Evolutionary conservation across 305 asterid species (phyloP).

Genomic region (Fraxinus velutina): DNA sequence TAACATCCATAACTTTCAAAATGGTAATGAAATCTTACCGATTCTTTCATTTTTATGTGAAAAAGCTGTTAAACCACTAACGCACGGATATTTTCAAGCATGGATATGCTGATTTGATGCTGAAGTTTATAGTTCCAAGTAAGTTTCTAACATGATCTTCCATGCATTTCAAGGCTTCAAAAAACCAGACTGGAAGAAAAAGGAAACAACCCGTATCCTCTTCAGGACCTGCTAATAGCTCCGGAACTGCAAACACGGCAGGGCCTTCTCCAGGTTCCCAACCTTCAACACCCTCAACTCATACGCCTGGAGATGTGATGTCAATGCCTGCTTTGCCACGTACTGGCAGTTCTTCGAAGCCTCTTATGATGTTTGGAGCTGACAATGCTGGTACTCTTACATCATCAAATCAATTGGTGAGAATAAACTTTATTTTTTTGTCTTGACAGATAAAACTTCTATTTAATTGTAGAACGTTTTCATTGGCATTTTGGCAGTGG

Average conservation of each 20-base stretch:
- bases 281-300: conserved; percentile 98
- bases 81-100: conserved; percentile 2
- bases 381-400: conserved; percentile 80
- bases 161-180: conserved; percentile 66
- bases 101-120: conserved; percentile 4
- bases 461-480: conserved; percentile 24
- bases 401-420: conserved; percentile 87
- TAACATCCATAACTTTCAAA: background rate
- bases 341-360: conserved; percentile 76
- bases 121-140: background rate
- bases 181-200: conserved; percentile 89
- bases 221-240: conserved; percentile 96
- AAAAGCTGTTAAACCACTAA: background rate
- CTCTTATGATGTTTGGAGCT: conserved; percentile 75
- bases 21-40: background rate
- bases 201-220: conserved; percentile 91
- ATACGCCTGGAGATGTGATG: conserved; percentile 92
- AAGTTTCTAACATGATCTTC: conserved; percentile 41
- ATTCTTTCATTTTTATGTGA: background rate
- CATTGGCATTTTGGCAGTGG: conserved; percentile 64
- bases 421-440: conserved; percentile 14
- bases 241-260: conserved; percentile 97
- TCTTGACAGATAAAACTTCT: conserved; percentile 10
- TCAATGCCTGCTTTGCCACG: conserved; percentile 87
- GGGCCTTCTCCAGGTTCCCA: conserved; percentile 99